phyloP scores from a whole-genome alignment of 2,329 filamentous ascomycete species.

The Ceratocystis destructans region DNA sequence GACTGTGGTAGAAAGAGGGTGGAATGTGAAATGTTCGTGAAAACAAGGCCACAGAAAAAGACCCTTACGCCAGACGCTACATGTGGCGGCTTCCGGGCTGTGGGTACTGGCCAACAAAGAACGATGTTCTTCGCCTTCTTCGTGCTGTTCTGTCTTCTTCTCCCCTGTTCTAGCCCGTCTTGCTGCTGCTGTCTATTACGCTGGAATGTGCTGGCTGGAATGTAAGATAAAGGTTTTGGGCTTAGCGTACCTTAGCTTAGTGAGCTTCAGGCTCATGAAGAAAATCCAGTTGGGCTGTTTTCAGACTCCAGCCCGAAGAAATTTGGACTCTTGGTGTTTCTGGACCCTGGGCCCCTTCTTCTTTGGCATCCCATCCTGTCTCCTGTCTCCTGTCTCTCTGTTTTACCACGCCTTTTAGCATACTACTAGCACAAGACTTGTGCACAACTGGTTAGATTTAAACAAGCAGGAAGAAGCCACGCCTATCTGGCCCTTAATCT shows the following conservation, averaged over 20 bases:
- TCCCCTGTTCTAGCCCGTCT: too few species aligned
- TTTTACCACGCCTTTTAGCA: not conserved
- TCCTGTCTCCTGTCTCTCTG: not conserved
- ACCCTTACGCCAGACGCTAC: not conserved
- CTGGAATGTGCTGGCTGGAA: conserved; percentile 1
- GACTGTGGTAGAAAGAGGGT: too few species aligned
- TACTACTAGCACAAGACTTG: not conserved
- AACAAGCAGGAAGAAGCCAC: not conserved
- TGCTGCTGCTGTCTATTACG: not conserved
- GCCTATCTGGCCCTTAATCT: not conserved
- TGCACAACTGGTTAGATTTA: not conserved
- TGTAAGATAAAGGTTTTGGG: not conserved
- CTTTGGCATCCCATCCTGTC: too few species aligned
- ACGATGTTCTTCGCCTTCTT: too few species aligned
- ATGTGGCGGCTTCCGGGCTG: too few species aligned
- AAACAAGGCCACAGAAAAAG: not conserved
- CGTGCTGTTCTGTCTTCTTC: too few species aligned
- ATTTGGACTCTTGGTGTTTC: not conserved
- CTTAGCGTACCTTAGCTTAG: not conserved
- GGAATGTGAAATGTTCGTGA: too few species aligned
- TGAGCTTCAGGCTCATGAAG: too few species aligned
- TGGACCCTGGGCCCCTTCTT: not conserved
- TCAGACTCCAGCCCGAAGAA: not conserved
- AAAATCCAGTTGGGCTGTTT: not conserved
- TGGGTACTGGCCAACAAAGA: too few species aligned